These are phyloP conservation scores for Quercus lobata DNA, from an alignment of 331 rosid genomes.

Conservation along the genomic window DNA sequence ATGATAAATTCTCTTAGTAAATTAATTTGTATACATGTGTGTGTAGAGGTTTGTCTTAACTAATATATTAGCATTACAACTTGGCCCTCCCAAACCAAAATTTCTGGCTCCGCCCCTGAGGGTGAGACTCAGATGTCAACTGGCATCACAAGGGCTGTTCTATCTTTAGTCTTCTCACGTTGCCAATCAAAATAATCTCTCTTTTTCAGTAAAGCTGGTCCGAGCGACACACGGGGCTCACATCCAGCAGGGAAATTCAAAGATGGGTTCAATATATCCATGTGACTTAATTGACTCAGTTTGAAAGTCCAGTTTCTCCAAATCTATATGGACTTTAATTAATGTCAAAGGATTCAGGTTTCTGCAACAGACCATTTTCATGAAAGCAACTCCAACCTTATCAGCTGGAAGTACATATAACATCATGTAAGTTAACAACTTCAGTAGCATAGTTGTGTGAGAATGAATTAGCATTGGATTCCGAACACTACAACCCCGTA, in stretches of 20 bases:
- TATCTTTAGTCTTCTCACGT: conserved; percentile 38
- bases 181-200: conserved; percentile 41
- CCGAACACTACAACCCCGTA: conserved; percentile 23
- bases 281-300: conserved; percentile 19
- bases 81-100: too few relatives aligned
- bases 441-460: conserved; percentile 20
- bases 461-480: conserved; percentile 18
- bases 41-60: too few relatives aligned
- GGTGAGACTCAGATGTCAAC: conserved; percentile 54
- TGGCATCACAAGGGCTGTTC: conserved; percentile 38
- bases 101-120: too few relatives aligned
- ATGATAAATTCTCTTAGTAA: too few relatives aligned
- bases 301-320: conserved; percentile 32
- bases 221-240: conserved; percentile 93
- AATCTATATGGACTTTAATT: conserved; percentile 26
- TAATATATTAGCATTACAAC: too few relatives aligned
- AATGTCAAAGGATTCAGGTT: conserved; percentile 31
- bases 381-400: conserved; percentile 38
- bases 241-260: conserved; percentile 85
- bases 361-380: conserved; percentile 27
- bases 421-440: conserved; percentile 16
- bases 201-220: conserved; percentile 64
- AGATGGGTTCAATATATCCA: conserved; percentile 34
- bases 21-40: too few relatives aligned
- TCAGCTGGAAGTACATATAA: conserved; percentile 23